phyloP scores from a whole-genome alignment of 2,329 filamentous ascomycete genomes.

The Hypoxylon sp. region DNA sequence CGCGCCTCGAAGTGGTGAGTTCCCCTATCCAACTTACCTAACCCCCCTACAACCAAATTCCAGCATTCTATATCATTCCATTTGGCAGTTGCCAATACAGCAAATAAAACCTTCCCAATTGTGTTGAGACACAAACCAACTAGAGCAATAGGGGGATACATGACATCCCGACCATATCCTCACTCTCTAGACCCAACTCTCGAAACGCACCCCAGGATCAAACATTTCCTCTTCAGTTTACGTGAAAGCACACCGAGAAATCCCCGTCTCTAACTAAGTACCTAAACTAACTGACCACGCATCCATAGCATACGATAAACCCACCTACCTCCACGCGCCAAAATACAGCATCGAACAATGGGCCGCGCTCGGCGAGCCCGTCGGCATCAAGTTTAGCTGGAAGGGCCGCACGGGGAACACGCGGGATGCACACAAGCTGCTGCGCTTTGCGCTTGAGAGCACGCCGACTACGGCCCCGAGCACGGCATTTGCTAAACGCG shows the following conservation, averaged over 20 bases:
- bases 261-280: not conserved
- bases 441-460: slow-evolving; percentile 58
- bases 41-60: not conserved
- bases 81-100: slow-evolving; percentile 21
- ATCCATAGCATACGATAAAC: slow-evolving; percentile 56
- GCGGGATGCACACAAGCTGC: slow-evolving; percentile 63
- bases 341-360: slow-evolving; percentile 48
- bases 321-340: slow-evolving; percentile 55
- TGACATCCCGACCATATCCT: not conserved
- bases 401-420: slow-evolving; percentile 62
- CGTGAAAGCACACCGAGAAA: not conserved
- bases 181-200: not conserved
- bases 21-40: not conserved
- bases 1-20: slow-evolving; percentile 53
- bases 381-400: slow-evolving; percentile 60
- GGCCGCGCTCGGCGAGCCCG: slow-evolving; percentile 52
- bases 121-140: not conserved
- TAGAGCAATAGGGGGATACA: not conserved
- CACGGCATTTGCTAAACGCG: slow-evolving; percentile 40
- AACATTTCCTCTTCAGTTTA: not conserved
- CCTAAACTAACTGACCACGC: slow-evolving; percentile 3
- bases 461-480: slow-evolving; percentile 48
- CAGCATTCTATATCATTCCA: not conserved
- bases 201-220: not conserved
- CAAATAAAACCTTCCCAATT: not conserved